Conservation (phyloP, 2,329 filamentous ascomycete genomes). For the Diaporthe caulivora region DNA sequence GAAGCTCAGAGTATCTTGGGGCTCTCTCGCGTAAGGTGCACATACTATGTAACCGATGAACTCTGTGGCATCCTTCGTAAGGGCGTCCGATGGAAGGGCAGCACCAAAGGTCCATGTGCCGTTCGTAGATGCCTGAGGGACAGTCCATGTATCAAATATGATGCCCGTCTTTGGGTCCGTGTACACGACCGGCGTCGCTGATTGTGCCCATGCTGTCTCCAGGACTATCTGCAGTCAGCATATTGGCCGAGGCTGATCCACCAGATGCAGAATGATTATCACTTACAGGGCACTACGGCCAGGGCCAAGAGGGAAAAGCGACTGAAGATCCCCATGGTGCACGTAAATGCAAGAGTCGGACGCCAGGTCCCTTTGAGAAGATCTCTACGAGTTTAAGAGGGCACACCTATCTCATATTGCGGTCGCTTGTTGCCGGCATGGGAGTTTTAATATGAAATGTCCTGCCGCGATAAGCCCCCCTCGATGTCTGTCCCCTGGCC, state of each 20-base stretch:
- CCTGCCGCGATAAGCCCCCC: slow-evolving; percentile 16
- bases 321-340: slow-evolving; percentile 29
- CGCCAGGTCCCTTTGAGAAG: slow-evolving; percentile 3
- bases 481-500: background rate
- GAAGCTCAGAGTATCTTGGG: background rate
- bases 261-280: background rate
- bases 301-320: slow-evolving; percentile 21
- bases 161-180: slow-evolving; percentile 63
- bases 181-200: slow-evolving; percentile 48
- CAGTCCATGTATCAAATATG: slow-evolving; percentile 62
- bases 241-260: too few species aligned
- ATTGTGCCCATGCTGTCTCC: slow-evolving; percentile 42
- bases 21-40: slow-evolving; percentile 5
- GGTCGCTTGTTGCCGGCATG: slow-evolving; percentile 13
- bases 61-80: slow-evolving; percentile 58
- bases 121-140: slow-evolving; percentile 51
- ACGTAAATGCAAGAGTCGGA: slow-evolving; percentile 12
- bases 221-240: slow-evolving; percentile 11
- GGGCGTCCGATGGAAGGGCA: slow-evolving; percentile 59
- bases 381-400: slow-evolving; percentile 14
- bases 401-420: background rate
- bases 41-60: slow-evolving; percentile 67
- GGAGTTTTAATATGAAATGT: slow-evolving; percentile 7
- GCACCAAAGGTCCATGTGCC: slow-evolving; percentile 57
- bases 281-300: slow-evolving; percentile 31